Evolutionary conservation across 345 rosid species (phyloP).

Genomic region (Turnera subulata): DNA sequence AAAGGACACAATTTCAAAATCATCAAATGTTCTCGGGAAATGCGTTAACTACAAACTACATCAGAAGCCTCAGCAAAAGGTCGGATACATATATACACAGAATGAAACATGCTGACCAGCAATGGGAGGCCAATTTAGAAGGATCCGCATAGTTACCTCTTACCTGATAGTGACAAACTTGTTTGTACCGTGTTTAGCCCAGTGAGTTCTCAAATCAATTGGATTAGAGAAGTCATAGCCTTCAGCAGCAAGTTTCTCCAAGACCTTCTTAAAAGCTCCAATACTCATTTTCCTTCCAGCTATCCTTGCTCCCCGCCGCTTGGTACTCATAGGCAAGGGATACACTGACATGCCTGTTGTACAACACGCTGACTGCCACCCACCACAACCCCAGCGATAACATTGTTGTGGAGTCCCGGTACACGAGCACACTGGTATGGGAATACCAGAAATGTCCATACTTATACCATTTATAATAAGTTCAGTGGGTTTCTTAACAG

Average conservation of each 20-base stretch:
- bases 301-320: conserved; percentile 90
- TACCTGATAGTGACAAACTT: conserved; percentile 98
- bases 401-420: conserved; percentile 95
- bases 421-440: conserved; percentile 90
- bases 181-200: conserved; percentile 99
- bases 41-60: conserved; percentile 15
- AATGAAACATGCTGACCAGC: conserved; percentile 38
- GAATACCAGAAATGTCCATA: conserved; percentile 83
- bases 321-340: conserved; percentile 95
- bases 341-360: conserved; percentile 86
- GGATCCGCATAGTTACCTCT: conserved; percentile 22
- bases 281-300: conserved; percentile 99
- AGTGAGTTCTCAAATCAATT: conserved; percentile 82
- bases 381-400: conserved; percentile 99
- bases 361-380: conserved; percentile 99
- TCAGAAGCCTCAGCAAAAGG: conserved; percentile 39
- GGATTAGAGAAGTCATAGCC: conserved; percentile 73
- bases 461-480: conserved; percentile 77
- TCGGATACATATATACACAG: conserved; percentile 35
- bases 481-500: conserved; percentile 69
- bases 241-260: conserved; percentile 92
- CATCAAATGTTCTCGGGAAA: conserved; percentile 13
- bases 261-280: conserved; percentile 94
- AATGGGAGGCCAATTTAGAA: conserved; percentile 11
- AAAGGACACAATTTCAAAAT: no score